Evolutionary conservation across 2,329 filamentous ascomycete genomes (phyloP).

Genomic region (Metarhizium robertsii): DNA sequence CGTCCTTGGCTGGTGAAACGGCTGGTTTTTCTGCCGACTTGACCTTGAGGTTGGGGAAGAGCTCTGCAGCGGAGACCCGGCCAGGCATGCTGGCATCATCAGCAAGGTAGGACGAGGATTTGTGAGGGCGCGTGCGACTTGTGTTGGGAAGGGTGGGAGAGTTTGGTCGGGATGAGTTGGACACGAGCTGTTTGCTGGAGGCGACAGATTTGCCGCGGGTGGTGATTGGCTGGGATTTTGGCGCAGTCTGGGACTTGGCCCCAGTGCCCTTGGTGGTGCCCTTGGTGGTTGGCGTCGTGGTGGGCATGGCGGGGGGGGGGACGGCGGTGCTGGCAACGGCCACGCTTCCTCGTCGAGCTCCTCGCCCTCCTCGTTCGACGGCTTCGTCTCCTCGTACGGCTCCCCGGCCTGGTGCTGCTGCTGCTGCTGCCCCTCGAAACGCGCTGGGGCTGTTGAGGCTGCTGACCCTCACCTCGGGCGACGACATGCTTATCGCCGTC

Average conservation of each 20-base stretch:
- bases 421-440: background rate
- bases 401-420: background rate
- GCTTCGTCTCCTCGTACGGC: background rate
- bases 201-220: slow-evolving; percentile 29
- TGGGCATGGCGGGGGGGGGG: no score
- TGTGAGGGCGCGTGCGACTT: slow-evolving; percentile 13
- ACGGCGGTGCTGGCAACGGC: background rate
- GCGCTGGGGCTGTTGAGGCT: slow-evolving; percentile 5
- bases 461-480: slow-evolving; percentile 24
- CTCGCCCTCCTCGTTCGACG: background rate
- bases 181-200: slow-evolving; percentile 25
- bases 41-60: slow-evolving; percentile 22
- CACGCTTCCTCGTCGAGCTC: background rate
- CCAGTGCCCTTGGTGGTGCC: slow-evolving; percentile 5
- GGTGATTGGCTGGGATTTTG: slow-evolving; percentile 22
- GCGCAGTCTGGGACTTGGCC: slow-evolving; percentile 24
- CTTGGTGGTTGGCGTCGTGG: background rate
- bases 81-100: slow-evolving; percentile 32
- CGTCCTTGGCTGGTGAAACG: slow-evolving; percentile 5
- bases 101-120: slow-evolving; percentile 12
- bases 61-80: slow-evolving; percentile 22
- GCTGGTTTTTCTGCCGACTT: slow-evolving; percentile 11
- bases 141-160: slow-evolving; percentile 18
- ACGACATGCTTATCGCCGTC: slow-evolving; percentile 28
- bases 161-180: slow-evolving; percentile 27